A percentile compares a stretch with the other conserved stretches of the same genome.
Evolutionary conservation across 2,329 filamentous ascomycete species (phyloP).

Genomic region (Diaporthe helianthi): DNA sequence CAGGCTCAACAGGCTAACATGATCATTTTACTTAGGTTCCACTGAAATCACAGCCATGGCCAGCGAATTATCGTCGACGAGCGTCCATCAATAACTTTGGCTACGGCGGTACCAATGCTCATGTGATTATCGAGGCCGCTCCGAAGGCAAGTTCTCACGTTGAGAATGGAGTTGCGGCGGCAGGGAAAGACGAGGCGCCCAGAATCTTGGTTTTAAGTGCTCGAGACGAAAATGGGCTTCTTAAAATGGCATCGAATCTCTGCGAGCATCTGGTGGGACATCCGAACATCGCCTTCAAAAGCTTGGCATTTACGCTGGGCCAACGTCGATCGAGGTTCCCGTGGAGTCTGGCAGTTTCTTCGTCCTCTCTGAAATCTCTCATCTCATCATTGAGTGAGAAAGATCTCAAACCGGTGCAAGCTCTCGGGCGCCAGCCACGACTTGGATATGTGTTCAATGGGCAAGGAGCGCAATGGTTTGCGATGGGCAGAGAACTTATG

Average conservation of each 20-base stretch:
- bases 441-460: constrained; percentile 43
- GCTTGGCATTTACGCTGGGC: constrained; percentile 1
- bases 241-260: not conserved
- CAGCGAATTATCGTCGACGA: constrained; percentile 14
- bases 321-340: constrained; percentile 3
- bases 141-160: not conserved
- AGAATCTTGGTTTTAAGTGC: not conserved
- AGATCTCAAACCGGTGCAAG: not conserved
- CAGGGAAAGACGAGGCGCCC: not conserved
- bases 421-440: not conserved
- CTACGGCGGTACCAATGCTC: constrained; percentile 53
- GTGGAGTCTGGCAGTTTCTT: not conserved
- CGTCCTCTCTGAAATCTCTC: not conserved
- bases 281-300: not conserved
- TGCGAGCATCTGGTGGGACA: not conserved
- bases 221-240: not conserved
- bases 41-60: not conserved
- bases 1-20: not conserved
- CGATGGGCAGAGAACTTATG: constrained; percentile 37
- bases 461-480: constrained; percentile 44
- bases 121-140: constrained; percentile 46
- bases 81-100: constrained; percentile 51
- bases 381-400: not conserved
- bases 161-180: not conserved
- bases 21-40: not conserved